These are phyloP conservation scores for Tolypocladium tundrense DNA, from an alignment of 2,329 filamentous ascomycete genomes.

Conservation along the genomic window DNA sequence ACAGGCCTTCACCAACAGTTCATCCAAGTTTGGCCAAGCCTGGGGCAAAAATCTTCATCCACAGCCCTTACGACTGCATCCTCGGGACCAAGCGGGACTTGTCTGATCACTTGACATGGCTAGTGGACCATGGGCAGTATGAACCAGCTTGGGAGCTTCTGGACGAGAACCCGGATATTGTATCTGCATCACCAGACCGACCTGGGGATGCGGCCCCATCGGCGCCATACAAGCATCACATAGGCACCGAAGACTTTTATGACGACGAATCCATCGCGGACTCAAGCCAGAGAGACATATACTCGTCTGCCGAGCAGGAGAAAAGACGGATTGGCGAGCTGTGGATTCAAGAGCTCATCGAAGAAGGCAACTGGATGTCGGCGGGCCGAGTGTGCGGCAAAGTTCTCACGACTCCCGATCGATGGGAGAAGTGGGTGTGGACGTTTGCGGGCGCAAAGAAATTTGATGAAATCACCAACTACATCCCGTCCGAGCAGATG, in stretches of 20 bases:
- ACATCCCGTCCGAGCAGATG: conserved; percentile 69
- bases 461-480: conserved; percentile 80
- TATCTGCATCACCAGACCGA: conserved; percentile 31
- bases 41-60: conserved; percentile 73
- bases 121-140: conserved; percentile 72
- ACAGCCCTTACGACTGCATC: conserved; percentile 95
- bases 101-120: conserved; percentile 75
- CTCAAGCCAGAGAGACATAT: conserved; percentile 44
- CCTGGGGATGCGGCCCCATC: conserved; percentile 27
- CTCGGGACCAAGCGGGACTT: conserved; percentile 80
- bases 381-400: conserved; percentile 76
- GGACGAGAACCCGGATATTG: conserved; percentile 74
- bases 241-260: conserved; percentile 53
- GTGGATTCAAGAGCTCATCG: conserved; percentile 82
- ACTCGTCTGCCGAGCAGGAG: conserved; percentile 68
- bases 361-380: conserved; percentile 60
- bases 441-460: conserved; percentile 77
- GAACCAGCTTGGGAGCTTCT: conserved; percentile 82
- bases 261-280: conserved; percentile 54
- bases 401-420: conserved; percentile 66
- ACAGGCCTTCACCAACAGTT: conserved; percentile 22
- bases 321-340: conserved; percentile 86
- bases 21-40: conserved; percentile 46
- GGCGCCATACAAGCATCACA: conserved; percentile 29
- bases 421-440: conserved; percentile 96